These are phyloP conservation scores for Cryptococcus sp. DNA, from an alignment of 1,284 basidiomycete species.

Conservation along the genomic window DNA sequence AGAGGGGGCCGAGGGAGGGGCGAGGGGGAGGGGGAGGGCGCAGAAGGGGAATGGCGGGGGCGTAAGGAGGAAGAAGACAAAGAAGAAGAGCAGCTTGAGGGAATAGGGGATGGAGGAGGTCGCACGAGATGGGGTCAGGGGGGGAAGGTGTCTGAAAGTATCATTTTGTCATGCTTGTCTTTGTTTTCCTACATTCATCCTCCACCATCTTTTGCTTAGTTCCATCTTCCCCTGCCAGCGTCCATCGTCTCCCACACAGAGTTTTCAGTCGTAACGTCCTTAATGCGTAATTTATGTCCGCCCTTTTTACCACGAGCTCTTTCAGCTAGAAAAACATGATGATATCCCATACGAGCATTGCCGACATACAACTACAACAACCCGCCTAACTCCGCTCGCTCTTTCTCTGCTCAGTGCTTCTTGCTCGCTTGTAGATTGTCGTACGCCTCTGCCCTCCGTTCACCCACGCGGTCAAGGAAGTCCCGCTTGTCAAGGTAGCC, in stretches of 20 bases:
- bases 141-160: too few relatives aligned
- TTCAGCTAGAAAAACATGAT: not conserved
- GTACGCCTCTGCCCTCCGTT: slow-evolving; percentile 26
- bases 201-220: not conserved
- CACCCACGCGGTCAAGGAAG: slow-evolving; percentile 46
- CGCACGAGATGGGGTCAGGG: slow-evolving; percentile 5
- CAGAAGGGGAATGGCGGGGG: slow-evolving; percentile 3
- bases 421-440: not conserved
- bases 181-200: not conserved
- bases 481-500: slow-evolving; percentile 46
- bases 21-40: slow-evolving; percentile 13
- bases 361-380: not conserved
- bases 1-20: slow-evolving; percentile 27
- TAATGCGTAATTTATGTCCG: not conserved
- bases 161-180: not conserved
- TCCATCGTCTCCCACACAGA: not conserved
- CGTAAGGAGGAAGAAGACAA: slow-evolving; percentile 13
- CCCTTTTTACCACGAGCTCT: not conserved
- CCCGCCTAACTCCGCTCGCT: not conserved
- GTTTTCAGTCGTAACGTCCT: slow-evolving; percentile 4
- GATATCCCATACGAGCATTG: not conserved
- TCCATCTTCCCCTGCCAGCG: not conserved
- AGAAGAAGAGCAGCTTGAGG: slow-evolving; percentile 9
- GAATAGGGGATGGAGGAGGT: slow-evolving; percentile 6
- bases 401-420: not conserved